Evolutionary conservation across 345 rosid genomes (phyloP).

Genomic region (Boechera divaricarpa): DNA sequence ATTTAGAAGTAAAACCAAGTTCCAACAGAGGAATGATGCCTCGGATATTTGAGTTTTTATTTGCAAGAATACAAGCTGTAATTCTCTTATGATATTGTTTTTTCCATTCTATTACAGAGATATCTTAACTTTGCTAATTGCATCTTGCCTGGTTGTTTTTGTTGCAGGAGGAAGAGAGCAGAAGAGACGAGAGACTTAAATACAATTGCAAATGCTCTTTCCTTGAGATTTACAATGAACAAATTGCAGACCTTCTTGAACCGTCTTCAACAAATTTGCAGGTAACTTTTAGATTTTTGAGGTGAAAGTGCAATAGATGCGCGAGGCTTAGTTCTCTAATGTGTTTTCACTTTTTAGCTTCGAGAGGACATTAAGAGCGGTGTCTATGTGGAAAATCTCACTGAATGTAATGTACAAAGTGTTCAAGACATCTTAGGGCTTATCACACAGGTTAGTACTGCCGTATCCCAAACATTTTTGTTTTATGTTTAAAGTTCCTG

Average conservation of each 20-base stretch:
- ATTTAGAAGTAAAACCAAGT: constrained; percentile 83
- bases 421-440: constrained; percentile 85
- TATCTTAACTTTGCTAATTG: constrained; percentile 31
- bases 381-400: constrained; percentile 91
- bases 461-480: background rate
- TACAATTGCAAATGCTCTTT: constrained; percentile 97
- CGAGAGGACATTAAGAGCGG: constrained; percentile 88
- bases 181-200: constrained; percentile 82
- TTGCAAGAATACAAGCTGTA: constrained; percentile 97
- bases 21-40: constrained; percentile 92
- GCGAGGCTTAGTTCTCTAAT: constrained; percentile 1
- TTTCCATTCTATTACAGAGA: background rate
- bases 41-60: constrained; percentile 92
- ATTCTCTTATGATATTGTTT: constrained; percentile 30
- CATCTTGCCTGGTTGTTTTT: constrained; percentile 16
- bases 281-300: constrained; percentile 50
- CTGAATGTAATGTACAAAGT: constrained; percentile 82
- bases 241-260: constrained; percentile 94
- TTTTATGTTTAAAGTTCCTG: constrained; percentile 25
- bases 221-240: constrained; percentile 96
- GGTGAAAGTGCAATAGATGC: constrained; percentile 11
- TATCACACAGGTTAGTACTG: constrained; percentile 67
- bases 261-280: constrained; percentile 87
- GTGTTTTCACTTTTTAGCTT: constrained; percentile 56
- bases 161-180: constrained; percentile 91